Conservation (phyloP, 495 filamentous ascomycete species). For the Lasiosphaeria ovina region DNA sequence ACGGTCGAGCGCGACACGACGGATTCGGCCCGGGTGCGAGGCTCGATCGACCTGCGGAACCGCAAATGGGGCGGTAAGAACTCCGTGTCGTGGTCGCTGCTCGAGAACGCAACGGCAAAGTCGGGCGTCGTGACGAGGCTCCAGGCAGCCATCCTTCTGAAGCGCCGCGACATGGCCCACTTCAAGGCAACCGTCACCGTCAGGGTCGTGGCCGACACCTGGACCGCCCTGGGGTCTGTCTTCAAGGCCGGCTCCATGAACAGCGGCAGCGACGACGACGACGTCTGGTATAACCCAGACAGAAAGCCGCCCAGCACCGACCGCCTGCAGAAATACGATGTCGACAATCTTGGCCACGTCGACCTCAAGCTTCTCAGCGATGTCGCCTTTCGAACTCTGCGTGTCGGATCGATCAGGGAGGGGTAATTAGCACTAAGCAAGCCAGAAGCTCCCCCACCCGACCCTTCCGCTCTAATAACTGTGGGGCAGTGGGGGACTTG, state of each 20-base stretch:
- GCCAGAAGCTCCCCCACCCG: too few relatives aligned
- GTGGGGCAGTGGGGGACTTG: too few relatives aligned
- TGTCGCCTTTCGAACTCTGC: not conserved
- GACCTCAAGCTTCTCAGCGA: slow-evolving; percentile 8
- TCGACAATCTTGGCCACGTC: slow-evolving; percentile 12
- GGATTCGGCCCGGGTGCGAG: slow-evolving; percentile 14
- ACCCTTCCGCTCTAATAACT: too few relatives aligned
- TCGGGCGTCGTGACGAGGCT: slow-evolving; percentile 23
- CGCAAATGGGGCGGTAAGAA: slow-evolving; percentile 21
- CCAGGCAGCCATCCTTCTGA: slow-evolving; percentile 23
- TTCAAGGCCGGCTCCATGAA: slow-evolving; percentile 1
- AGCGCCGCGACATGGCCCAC: slow-evolving; percentile 13
- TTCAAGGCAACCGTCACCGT: slow-evolving; percentile 24
- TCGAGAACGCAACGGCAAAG: slow-evolving; percentile 22
- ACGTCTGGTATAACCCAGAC: slow-evolving; percentile 19
- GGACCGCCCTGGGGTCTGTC: not conserved
- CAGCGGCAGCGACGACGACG: slow-evolving; percentile 16
- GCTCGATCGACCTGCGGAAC: slow-evolving; percentile 17
- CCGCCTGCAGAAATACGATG: slow-evolving; percentile 20
- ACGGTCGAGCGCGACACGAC: slow-evolving; percentile 13
- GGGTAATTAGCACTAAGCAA: not conserved
- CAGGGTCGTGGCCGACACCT: slow-evolving; percentile 17
- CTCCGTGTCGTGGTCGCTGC: slow-evolving; percentile 20
- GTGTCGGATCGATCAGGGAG: not conserved
- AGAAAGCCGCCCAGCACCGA: slow-evolving; percentile 15